Evolutionary conservation across 768 basidiomycete genomes (phyloP).

Genomic region (Xerocomellus intermedius): DNA sequence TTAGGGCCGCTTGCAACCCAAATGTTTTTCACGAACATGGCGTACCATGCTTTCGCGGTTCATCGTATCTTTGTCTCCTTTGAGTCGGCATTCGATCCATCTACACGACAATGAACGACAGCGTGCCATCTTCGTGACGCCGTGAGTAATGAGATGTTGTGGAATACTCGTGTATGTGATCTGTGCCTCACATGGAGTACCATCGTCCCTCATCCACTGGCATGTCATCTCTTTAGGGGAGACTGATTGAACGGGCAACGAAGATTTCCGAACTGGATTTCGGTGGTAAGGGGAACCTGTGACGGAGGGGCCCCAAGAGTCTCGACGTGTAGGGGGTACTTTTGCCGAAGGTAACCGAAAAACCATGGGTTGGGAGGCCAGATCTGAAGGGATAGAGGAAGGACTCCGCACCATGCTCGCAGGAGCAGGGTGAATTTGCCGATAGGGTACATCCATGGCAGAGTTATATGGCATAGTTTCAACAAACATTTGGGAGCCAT

Average conservation of each 20-base stretch:
- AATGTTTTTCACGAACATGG: conserved; percentile 14
- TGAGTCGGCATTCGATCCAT: conserved; percentile 11
- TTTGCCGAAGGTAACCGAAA: too few species aligned
- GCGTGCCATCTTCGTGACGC: background rate
- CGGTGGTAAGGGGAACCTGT: background rate
- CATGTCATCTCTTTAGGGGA: background rate
- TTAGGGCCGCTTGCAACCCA: conserved; percentile 7
- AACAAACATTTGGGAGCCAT: background rate
- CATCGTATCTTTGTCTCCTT: background rate
- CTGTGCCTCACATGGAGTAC: background rate
- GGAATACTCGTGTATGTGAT: background rate
- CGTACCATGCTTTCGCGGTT: conserved; percentile 20
- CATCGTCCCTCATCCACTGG: background rate
- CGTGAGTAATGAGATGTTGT: conserved; percentile 12
- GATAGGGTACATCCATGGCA: too few species aligned
- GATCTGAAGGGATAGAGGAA: background rate
- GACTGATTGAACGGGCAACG: background rate
- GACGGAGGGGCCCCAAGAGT: background rate
- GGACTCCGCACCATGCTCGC: background rate
- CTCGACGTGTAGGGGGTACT: background rate
- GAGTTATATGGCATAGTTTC: background rate
- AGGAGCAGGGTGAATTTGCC: background rate
- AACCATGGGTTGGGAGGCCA: background rate
- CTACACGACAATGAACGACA: too few species aligned
- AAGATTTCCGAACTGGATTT: background rate